Conservation (phyloP, 345 rosid species). For the Arabis alpina region DNA sequence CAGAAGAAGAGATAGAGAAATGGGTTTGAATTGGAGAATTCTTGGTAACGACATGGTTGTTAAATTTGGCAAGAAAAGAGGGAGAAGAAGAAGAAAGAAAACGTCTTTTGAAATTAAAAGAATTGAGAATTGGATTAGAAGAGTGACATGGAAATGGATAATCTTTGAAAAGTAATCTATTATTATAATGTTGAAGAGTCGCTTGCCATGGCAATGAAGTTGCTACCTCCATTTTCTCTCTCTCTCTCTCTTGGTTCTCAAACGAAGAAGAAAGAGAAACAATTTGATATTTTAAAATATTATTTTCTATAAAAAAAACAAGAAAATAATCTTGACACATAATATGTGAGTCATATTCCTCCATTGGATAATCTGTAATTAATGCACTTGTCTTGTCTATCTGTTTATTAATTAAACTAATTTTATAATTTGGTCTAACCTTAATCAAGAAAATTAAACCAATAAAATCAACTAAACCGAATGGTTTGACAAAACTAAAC, state of each 20-base stretch:
- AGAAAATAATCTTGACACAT: conserved; percentile 14
- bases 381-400: conserved; percentile 17
- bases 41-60: conserved; percentile 36
- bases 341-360: conserved; percentile 37
- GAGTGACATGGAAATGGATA: conserved; percentile 37
- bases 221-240: conserved; percentile 47
- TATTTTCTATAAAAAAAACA: neutral
- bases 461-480: conserved; percentile 1
- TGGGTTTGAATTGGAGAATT: conserved; percentile 40
- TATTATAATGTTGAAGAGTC: conserved; percentile 40
- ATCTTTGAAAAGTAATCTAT: conserved; percentile 21
- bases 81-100: conserved; percentile 2
- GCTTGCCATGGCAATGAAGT: conserved; percentile 51
- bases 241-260: neutral
- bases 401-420: neutral
- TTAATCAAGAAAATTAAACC: neutral
- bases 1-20: conserved; percentile 44
- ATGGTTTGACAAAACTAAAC: neutral
- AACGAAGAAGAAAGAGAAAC: conserved; percentile 5
- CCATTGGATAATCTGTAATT: conserved; percentile 33
- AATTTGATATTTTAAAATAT: conserved; percentile 2
- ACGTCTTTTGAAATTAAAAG: conserved; percentile 40
- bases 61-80: conserved; percentile 18
- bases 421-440: neutral
- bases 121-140: conserved; percentile 32